These are phyloP conservation scores for Crithidia brevicula DNA, from an alignment of 208 protist species.

Conservation along the genomic window DNA sequence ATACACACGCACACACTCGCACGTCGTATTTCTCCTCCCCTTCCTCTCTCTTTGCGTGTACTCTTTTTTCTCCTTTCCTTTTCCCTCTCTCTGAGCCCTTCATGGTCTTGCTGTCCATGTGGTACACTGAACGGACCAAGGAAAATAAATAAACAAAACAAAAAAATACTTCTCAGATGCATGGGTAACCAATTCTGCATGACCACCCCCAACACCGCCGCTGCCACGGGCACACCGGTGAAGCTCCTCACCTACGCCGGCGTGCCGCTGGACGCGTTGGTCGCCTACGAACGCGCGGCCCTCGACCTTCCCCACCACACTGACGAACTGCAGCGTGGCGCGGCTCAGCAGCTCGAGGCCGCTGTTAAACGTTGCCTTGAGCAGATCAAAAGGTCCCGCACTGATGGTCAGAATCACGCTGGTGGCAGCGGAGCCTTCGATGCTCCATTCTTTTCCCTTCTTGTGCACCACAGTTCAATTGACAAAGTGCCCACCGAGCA, in stretches of 20 bases:
- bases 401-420: too few species aligned
- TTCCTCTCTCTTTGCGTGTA: constrained; percentile 3
- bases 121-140: too few species aligned
- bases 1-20: too few species aligned
- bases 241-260: constrained; percentile 37
- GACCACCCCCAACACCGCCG: constrained; percentile 7
- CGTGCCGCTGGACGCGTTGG: constrained; percentile 37
- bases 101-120: background rate
- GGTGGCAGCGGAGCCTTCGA: background rate
- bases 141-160: too few species aligned
- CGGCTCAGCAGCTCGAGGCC: background rate
- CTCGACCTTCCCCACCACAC: constrained; percentile 26
- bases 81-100: background rate
- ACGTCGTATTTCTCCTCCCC: constrained; percentile 11
- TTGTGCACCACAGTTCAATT: background rate
- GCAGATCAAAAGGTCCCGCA: too few species aligned
- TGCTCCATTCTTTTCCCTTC: background rate
- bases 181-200: constrained; percentile 27
- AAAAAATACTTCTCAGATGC: background rate
- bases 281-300: constrained; percentile 48
- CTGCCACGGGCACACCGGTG: constrained; percentile 6
- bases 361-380: background rate
- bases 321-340: background rate
- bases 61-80: constrained; percentile 7
- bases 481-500: background rate